Evolutionary conservation across 2,329 filamentous ascomycete genomes (phyloP).

Genomic region (Colletotrichum camelliae): DNA sequence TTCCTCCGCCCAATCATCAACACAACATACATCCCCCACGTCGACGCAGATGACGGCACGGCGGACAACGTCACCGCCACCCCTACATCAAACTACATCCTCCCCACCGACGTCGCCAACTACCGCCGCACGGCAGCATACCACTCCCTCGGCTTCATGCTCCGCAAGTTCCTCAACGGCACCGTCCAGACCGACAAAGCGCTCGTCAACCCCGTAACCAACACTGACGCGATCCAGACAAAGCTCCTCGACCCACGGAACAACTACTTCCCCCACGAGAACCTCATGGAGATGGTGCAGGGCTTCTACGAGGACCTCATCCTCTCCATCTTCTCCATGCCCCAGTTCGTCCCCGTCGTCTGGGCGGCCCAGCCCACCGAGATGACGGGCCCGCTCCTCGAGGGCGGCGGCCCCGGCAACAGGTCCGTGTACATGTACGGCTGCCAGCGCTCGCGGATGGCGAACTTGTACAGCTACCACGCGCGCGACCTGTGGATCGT

Average conservation of each 20-base stretch:
- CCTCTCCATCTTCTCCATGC: conserved; percentile 37
- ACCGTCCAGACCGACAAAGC: conserved; percentile 29
- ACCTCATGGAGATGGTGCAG: conserved; percentile 30
- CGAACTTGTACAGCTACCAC: conserved; percentile 33
- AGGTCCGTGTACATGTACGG: conserved; percentile 29
- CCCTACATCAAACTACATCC: conserved; percentile 32
- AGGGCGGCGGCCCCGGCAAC: conserved; percentile 22
- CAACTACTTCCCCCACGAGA: conserved; percentile 29
- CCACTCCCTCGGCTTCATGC: conserved; percentile 34
- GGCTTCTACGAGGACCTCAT: conserved; percentile 39
- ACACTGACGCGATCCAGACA: conserved; percentile 42
- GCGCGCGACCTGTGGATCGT: conserved; percentile 37
- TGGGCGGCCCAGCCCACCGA: conserved; percentile 32
- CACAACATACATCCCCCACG: conserved; percentile 29
- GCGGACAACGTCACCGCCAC: conserved; percentile 35
- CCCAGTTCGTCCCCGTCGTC: conserved; percentile 35
- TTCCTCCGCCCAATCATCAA: conserved; percentile 32
- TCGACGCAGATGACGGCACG: conserved; percentile 34
- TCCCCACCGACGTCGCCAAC: conserved; percentile 24
- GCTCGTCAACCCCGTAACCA: conserved; percentile 30
- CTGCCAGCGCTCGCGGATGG: conserved; percentile 31
- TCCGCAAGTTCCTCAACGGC: conserved; percentile 37
- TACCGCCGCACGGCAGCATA: conserved; percentile 36
- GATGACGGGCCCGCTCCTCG: conserved; percentile 21
- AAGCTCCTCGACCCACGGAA: conserved; percentile 38